These are phyloP conservation scores for Penicillium decumbens DNA, from an alignment of 2,329 filamentous ascomycete species.

Conservation along the genomic window DNA sequence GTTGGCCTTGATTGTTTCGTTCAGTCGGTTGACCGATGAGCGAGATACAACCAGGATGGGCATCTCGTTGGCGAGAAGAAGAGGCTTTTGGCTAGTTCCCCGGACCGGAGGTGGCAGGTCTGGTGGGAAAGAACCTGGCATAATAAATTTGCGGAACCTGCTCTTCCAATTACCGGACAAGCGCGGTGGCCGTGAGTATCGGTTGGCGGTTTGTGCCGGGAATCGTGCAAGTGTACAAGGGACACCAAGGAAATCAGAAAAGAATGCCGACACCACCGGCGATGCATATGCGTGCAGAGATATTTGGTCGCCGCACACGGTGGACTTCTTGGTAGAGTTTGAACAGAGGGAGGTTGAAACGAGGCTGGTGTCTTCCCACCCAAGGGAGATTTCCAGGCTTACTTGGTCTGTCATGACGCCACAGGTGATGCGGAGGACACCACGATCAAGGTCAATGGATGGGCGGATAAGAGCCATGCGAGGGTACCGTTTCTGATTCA, in stretches of 20 bases:
- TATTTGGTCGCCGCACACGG: constrained; percentile 81
- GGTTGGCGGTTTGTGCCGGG: constrained; percentile 61
- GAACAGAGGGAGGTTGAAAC: constrained; percentile 61
- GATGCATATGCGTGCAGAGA: constrained; percentile 66
- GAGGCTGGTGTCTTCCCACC: constrained; percentile 39
- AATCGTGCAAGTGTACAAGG: constrained; percentile 82
- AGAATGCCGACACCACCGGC: constrained; percentile 65
- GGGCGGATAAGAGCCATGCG: constrained; percentile 82
- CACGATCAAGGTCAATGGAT: constrained; percentile 63
- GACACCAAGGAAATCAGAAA: constrained; percentile 68
- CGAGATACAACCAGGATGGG: constrained; percentile 81
- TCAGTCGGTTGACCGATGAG: constrained; percentile 73
- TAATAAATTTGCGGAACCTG: constrained; percentile 23
- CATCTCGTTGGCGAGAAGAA: constrained; percentile 86
- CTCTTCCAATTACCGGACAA: constrained; percentile 38
- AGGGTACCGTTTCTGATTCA: constrained; percentile 85
- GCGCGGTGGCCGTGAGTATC: constrained; percentile 68
- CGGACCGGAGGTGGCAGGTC: constrained; percentile 48
- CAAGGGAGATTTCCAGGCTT: constrained; percentile 36
- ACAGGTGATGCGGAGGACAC: constrained; percentile 57
- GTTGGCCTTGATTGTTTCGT: constrained; percentile 61
- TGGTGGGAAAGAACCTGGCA: constrained; percentile 54
- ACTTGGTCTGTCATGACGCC: constrained; percentile 35
- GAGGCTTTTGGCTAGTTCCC: constrained; percentile 46
- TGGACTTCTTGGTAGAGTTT: constrained; percentile 41